phyloP scores from a whole-genome alignment of 192 early-diverging fungal species.

The Backusella tuberculispora region DNA sequence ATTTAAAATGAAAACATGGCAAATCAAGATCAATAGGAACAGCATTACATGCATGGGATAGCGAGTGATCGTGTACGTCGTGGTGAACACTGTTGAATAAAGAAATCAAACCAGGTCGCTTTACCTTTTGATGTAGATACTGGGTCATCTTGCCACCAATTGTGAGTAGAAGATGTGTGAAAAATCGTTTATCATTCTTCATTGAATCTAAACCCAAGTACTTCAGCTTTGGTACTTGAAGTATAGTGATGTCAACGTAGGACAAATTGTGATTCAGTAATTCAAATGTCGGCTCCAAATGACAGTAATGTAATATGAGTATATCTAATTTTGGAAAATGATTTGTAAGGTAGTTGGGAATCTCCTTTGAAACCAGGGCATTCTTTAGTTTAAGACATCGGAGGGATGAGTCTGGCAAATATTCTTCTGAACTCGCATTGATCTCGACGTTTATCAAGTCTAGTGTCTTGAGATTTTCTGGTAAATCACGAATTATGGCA shows the following conservation, averaged over 20 bases:
- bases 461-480: neutral
- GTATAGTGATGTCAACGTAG: neutral
- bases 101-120: neutral
- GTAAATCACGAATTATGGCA: neutral
- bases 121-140: neutral
- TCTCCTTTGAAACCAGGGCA: neutral
- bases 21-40: neutral
- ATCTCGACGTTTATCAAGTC: neutral
- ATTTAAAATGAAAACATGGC: neutral
- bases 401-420: neutral
- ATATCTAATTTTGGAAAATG: neutral
- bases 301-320: neutral
- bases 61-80: neutral
- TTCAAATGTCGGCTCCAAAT: neutral
- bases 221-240: neutral
- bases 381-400: constrained; percentile 6
- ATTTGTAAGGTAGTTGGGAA: neutral
- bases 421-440: neutral
- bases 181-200: neutral
- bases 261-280: neutral
- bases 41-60: neutral
- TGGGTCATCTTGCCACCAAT: neutral
- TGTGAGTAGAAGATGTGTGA: neutral
- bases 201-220: constrained; percentile 1
- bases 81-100: neutral